These are phyloP conservation scores for Helenozyma rhizophorensis DNA, from an alignment of 805 yeast genomes.

Conservation along the genomic window DNA sequence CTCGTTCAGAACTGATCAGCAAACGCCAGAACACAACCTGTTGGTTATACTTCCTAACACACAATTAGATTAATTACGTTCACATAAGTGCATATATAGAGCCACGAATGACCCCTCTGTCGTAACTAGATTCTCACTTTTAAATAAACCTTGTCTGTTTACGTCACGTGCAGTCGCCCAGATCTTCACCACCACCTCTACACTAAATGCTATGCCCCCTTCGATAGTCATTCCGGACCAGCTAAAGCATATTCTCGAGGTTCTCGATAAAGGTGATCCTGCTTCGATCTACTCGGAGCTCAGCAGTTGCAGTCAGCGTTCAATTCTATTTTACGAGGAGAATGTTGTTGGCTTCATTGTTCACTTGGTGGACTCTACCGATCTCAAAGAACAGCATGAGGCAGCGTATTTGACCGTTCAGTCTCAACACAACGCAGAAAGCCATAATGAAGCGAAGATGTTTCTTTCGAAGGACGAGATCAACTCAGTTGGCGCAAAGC, in stretches of 20 bases:
- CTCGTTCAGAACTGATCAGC: too few relatives aligned
- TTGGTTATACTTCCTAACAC: too few relatives aligned
- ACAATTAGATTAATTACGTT: too few relatives aligned
- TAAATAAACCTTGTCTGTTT: too few relatives aligned
- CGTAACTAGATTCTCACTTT: too few relatives aligned
- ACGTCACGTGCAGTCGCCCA: not conserved
- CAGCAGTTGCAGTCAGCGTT: not conserved
- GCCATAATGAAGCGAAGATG: too few relatives aligned
- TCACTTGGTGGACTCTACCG: conserved; percentile 6
- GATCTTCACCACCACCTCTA: not conserved
- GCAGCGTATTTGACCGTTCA: conserved; percentile 4
- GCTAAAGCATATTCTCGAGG: conserved; percentile 1
- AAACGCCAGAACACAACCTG: too few relatives aligned
- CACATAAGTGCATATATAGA: too few relatives aligned
- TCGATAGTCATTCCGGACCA: conserved; percentile 11
- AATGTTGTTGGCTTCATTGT: conserved; percentile 24
- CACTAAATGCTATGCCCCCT: conserved; percentile 3
- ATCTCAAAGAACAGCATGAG: not conserved
- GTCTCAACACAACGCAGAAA: too few relatives aligned
- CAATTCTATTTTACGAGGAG: conserved; percentile 30
- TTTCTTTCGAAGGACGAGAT: too few relatives aligned
- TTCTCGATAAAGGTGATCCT: conserved; percentile 2
- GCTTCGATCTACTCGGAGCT: conserved; percentile 5
- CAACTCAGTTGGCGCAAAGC: too few relatives aligned
- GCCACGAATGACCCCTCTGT: too few relatives aligned